Evolutionary conservation across 352 stramenopile genomes (phyloP).

Genomic region (Globisporangium acanthophoron): DNA sequence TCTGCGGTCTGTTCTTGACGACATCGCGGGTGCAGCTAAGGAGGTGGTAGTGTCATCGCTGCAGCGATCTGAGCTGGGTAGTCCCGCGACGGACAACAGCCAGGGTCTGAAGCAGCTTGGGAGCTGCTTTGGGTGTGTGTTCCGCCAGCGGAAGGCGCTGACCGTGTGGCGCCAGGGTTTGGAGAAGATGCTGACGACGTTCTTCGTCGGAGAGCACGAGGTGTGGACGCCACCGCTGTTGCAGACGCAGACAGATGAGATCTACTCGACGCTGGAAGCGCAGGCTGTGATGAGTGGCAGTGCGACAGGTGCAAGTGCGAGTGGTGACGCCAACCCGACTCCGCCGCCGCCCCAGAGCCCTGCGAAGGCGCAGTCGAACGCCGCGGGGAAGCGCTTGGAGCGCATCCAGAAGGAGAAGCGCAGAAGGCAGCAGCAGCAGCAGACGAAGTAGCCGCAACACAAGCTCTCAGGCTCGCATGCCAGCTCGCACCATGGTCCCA

Average conservation of each 20-base stretch:
- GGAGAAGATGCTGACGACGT: conserved; percentile 4
- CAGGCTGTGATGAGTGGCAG: not conserved
- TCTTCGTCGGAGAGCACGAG: conserved; percentile 3
- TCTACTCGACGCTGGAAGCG: conserved; percentile 10
- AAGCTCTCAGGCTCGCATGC: too few species aligned
- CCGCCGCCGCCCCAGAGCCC: not conserved
- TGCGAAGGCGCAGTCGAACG: conserved; percentile 1
- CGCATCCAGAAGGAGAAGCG: conserved; percentile 19
- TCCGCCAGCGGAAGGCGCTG: conserved; percentile 2
- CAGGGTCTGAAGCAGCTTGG: conserved; percentile 3
- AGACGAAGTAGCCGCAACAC: not conserved
- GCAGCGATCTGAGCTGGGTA: not conserved
- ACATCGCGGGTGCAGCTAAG: not conserved
- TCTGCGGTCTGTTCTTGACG: not conserved
- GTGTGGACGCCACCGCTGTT: not conserved
- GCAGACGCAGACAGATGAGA: conserved; percentile 2
- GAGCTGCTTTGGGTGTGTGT: conserved; percentile 1
- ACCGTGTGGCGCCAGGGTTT: conserved; percentile 1
- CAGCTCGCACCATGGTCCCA: not conserved
- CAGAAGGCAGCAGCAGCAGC: conserved; percentile 1
- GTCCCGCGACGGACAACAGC: not conserved
- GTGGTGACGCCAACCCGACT: too few species aligned
- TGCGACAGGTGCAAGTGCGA: not conserved
- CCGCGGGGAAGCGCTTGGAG: conserved; percentile 12
- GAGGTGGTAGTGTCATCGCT: not conserved